Conservation (phyloP, 352 stramenopile genomes). For the Halophytophthora polymorphica region DNA sequence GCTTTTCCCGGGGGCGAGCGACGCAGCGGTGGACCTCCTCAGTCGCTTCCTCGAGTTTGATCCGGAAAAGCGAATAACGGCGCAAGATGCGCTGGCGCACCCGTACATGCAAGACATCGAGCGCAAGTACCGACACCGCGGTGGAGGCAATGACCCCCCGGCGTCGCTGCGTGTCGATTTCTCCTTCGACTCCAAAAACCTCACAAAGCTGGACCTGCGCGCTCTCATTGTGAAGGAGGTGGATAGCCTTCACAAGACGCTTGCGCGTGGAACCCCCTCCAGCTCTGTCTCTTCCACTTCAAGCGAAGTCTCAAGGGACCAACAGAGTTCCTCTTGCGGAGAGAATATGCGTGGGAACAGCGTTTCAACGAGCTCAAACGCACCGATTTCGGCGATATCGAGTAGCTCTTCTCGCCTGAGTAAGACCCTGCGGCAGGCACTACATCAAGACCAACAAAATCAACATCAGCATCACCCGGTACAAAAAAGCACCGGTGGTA, state of each 20-base stretch:
- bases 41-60: conserved; percentile 69
- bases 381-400: conserved; percentile 1
- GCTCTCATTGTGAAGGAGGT: conserved; percentile 73
- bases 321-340: conserved; percentile 2
- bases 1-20: conserved; percentile 51
- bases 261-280: background rate
- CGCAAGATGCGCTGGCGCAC: conserved; percentile 57
- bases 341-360: conserved; percentile 6
- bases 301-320: background rate
- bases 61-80: conserved; percentile 45
- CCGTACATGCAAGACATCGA: conserved; percentile 75
- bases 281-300: background rate
- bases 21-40: conserved; percentile 59
- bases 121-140: conserved; percentile 47
- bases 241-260: conserved; percentile 41
- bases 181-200: conserved; percentile 71
- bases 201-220: conserved; percentile 64
- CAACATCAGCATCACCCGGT: background rate
- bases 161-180: conserved; percentile 48
- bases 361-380: background rate
- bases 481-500: background rate
- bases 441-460: conserved; percentile 14
- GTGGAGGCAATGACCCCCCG: conserved; percentile 28
- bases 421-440: conserved; percentile 38
- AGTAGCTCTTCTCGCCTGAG: conserved; percentile 23